Evolutionary conservation across 2,329 filamentous ascomycete genomes (phyloP).

Genomic region (Diaporthe sp.): DNA sequence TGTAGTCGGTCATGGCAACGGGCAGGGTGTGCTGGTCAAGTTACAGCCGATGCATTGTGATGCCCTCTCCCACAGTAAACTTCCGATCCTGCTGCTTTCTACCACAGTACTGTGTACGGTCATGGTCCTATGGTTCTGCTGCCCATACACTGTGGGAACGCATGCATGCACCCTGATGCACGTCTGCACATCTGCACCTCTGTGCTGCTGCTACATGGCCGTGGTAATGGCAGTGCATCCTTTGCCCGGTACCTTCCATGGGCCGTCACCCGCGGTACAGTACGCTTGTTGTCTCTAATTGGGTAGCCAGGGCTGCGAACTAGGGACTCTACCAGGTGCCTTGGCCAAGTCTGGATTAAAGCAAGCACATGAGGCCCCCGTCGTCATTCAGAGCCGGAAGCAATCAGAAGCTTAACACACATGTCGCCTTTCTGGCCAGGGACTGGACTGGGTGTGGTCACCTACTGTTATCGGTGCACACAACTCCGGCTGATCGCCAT

Average conservation of each 20-base stretch:
- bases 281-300: neutral
- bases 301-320: neutral
- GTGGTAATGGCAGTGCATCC: neutral
- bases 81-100: constrained; percentile 8
- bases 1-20: neutral
- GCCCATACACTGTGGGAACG: neutral
- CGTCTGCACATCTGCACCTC: constrained; percentile 7
- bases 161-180: constrained; percentile 22
- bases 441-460: neutral
- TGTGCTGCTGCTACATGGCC: neutral
- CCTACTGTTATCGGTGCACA: neutral
- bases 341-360: neutral
- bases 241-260: neutral
- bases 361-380: neutral
- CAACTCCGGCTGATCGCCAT: constrained; percentile 6
- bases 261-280: neutral
- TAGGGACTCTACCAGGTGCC: neutral
- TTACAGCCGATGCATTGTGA: constrained; percentile 13
- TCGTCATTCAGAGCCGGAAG: neutral
- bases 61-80: constrained; percentile 19
- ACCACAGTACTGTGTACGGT: neutral
- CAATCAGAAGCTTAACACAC: neutral
- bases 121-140: neutral
- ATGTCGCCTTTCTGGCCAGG: neutral
- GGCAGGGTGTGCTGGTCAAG: neutral